Base-by-base conservation (phyloP, 495 filamentous ascomycete genomes). In the Chlorociboria aeruginascens region DNA sequence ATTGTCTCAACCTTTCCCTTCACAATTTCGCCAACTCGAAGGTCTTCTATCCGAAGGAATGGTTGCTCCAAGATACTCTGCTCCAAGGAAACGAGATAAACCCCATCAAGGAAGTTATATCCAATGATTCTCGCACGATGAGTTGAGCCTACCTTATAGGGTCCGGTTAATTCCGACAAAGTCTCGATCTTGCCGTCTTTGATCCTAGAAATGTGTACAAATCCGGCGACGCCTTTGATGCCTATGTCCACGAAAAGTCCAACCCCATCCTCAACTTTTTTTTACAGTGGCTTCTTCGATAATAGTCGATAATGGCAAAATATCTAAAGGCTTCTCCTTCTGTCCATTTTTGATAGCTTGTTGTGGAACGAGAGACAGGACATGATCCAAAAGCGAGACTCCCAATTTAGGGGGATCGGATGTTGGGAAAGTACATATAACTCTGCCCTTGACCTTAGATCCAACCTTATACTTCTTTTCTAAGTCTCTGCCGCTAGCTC, bases 121-220 rank as follows among this genome's bases (percentile, higher is more conserved):
- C 88, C 85, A 43, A 95, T 72, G 14, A 97, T 65, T 51, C 92
- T 79, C 34, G 83, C 88, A 17, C 79, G 74, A 58, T 98, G 92
- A 17, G 68, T 70, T 7, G 86, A 81, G 20, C 77, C 89, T 14
- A 83, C 45, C 63, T 84, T 84, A 66, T 82, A 96, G 1, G 78
- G 68, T 0, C 92, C 92, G 14, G 73, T 73, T n/a, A 74, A 70
- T 46, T 85, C 74, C 3, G 83, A 82, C 8, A 96, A 70, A 6
- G 69, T 74, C 58, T 95, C 92, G 45, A 94, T 73, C 63, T 86
- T 93, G 32, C 78, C 79, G 63, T 98, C 89, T 32, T 86, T 79
- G 46, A 98, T 72, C 48, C 81, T 77, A 0, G 92, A 97, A 40
- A 97, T 93, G 63, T 98, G 92, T 9, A 92, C 86, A 63, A 92